phyloP scores from a whole-genome alignment of 164 flowering plant genomes.

The Protea cynaroides region DNA sequence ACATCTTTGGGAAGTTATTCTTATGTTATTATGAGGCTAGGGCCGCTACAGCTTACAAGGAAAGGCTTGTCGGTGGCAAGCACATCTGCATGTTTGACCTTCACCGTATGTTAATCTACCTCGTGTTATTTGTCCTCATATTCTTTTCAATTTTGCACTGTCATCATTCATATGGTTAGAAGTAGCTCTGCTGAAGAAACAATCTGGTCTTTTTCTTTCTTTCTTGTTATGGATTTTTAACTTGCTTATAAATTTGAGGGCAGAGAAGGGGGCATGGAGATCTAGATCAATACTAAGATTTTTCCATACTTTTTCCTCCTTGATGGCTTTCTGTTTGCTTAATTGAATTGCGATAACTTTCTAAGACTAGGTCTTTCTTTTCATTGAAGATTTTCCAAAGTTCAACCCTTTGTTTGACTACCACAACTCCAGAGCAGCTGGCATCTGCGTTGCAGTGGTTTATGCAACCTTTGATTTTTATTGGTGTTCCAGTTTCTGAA shows the following conservation, averaged over 20 bases:
- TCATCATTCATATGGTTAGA: no score
- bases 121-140: not conserved
- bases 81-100: slow-evolving; percentile 84
- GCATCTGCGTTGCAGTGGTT: slow-evolving; percentile 87
- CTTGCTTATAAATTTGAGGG: no score
- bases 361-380: slow-evolving; percentile 18
- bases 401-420: slow-evolving; percentile 86
- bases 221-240: no score
- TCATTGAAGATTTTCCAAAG: slow-evolving; percentile 83
- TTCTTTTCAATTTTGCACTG: not conserved
- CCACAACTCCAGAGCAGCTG: slow-evolving; percentile 91
- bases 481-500: slow-evolving; percentile 87
- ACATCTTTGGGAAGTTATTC: slow-evolving; percentile 66
- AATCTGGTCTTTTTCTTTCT: no score
- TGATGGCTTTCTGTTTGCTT: not conserved
- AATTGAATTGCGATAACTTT: slow-evolving; percentile 13
- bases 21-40: slow-evolving; percentile 67
- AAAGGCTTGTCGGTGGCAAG: slow-evolving; percentile 89
- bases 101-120: slow-evolving; percentile 49
- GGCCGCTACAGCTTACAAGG: slow-evolving; percentile 82
- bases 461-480: slow-evolving; percentile 57
- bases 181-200: no score
- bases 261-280: no score
- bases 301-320: no score
- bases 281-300: no score